Percentiles rank a stretch among this genome's conserved stretches.
These are phyloP conservation scores for Lactarius sanguifluus DNA, from an alignment of 768 basidiomycete genomes.

Conservation along the genomic window DNA sequence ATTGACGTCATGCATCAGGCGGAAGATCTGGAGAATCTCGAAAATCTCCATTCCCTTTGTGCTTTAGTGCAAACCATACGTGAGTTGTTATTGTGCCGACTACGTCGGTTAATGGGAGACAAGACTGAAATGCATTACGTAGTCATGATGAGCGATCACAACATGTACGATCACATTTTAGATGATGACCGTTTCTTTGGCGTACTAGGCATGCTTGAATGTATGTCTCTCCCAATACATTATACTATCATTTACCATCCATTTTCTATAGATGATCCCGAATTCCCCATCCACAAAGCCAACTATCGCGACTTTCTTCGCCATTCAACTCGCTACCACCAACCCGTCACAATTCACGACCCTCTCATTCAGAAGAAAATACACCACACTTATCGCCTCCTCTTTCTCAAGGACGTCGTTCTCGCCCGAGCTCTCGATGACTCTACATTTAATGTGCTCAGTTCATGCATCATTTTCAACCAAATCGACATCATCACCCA, in stretches of 20 bases:
- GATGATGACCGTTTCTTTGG: constrained; percentile 91
- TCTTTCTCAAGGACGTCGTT: constrained; percentile 97
- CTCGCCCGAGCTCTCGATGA: constrained; percentile 94
- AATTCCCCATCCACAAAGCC: constrained; percentile 95
- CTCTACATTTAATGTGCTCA: constrained; percentile 94
- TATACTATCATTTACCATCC: constrained; percentile 19
- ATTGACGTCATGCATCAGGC: constrained; percentile 84
- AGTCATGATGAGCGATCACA: constrained; percentile 96
- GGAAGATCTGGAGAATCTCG: constrained; percentile 89
- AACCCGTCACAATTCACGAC: constrained; percentile 85
- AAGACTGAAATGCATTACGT: constrained; percentile 14
- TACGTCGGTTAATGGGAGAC: background rate
- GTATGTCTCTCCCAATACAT: constrained; percentile 48
- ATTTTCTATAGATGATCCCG: constrained; percentile 78
- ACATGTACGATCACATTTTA: constrained; percentile 91
- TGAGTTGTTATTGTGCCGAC: constrained; percentile 42
- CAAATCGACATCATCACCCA: constrained; percentile 97
- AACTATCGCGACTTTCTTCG: constrained; percentile 94
- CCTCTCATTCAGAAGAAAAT: constrained; percentile 77
- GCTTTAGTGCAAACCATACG: constrained; percentile 92
- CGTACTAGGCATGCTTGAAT: constrained; percentile 96
- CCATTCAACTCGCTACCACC: constrained; percentile 79
- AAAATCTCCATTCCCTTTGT: constrained; percentile 88
- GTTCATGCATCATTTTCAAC: constrained; percentile 97
- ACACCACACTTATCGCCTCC: constrained; percentile 95